Percentiles rank a stretch among this genome's conserved stretches.
phyloP scores from a whole-genome alignment of 768 basidiomycete species.

The Russula sp. region DNA sequence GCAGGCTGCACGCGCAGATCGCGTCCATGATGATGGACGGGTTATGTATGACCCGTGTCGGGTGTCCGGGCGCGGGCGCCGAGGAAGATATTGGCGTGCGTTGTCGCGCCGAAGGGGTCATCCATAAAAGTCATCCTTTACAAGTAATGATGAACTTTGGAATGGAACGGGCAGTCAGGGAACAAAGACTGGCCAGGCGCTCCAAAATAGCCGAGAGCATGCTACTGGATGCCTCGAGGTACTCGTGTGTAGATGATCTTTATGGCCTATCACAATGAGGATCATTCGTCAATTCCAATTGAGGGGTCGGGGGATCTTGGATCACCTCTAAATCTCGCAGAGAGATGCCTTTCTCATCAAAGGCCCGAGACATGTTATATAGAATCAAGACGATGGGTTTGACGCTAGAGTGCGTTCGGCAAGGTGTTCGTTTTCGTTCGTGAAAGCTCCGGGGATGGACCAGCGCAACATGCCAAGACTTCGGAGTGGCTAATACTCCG shows the following conservation, averaged over 20 bases:
- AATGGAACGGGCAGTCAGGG: not conserved
- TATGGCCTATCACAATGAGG: slow-evolving; percentile 49
- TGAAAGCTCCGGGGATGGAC: too few species aligned
- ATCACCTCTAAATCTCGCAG: slow-evolving; percentile 80
- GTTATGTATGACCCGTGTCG: slow-evolving; percentile 86
- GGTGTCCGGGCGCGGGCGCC: slow-evolving; percentile 79
- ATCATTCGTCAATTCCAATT: not conserved
- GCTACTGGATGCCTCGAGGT: slow-evolving; percentile 95
- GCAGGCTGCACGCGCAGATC: slow-evolving; percentile 84
- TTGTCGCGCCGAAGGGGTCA: slow-evolving; percentile 96
- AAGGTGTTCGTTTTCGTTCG: too few species aligned
- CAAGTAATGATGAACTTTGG: slow-evolving; percentile 3
- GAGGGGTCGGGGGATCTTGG: not conserved
- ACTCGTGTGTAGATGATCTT: slow-evolving; percentile 73
- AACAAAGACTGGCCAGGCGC: slow-evolving; percentile 56
- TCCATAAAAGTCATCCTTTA: slow-evolving; percentile 88
- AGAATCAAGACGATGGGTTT: slow-evolving; percentile 47
- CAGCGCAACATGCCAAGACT: too few species aligned
- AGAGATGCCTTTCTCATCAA: slow-evolving; percentile 93
- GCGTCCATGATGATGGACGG: slow-evolving; percentile 99
- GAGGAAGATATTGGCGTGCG: slow-evolving; percentile 91
- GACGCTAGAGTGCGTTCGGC: too few species aligned
- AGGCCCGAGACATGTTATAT: slow-evolving; percentile 85
- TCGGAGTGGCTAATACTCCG: too few species aligned
- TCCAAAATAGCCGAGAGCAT: slow-evolving; percentile 91